Percentiles rank a stretch among this genome's conserved stretches.
These are phyloP conservation scores for Pseudoperonospora humuli DNA, from an alignment of 352 stramenopile genomes.

Conservation along the genomic window DNA sequence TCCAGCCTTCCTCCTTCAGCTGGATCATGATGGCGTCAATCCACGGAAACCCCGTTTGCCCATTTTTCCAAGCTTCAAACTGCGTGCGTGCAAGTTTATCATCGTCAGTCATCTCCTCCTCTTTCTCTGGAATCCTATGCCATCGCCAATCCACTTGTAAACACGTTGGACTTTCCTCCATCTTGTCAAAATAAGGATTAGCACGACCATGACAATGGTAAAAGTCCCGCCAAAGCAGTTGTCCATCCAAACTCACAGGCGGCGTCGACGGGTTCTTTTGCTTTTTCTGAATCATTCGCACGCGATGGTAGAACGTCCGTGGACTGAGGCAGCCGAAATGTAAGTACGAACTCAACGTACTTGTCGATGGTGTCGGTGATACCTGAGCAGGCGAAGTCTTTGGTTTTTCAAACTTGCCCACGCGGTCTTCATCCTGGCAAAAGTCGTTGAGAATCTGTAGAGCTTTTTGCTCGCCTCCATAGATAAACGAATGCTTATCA, in stretches of 20 bases:
- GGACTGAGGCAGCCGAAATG: conserved; percentile 90
- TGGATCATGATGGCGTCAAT: conserved; percentile 98
- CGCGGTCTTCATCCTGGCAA: conserved; percentile 73
- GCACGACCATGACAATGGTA: conserved; percentile 81
- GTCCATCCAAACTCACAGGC: conserved; percentile 89
- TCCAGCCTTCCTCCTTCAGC: conserved; percentile 85
- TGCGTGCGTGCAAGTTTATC: conserved; percentile 76
- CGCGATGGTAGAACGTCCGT: conserved; percentile 86
- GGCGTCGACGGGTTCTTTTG: conserved; percentile 73
- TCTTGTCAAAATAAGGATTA: conserved; percentile 90
- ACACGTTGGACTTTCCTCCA: conserved; percentile 91
- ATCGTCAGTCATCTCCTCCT: conserved; percentile 63
- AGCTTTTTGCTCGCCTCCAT: conserved; percentile 61
- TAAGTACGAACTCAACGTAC: conserved; percentile 92
- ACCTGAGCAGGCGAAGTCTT: conserved; percentile 92
- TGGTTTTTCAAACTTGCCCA: conserved; percentile 95
- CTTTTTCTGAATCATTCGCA: conserved; percentile 71
- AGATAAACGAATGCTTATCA: conserved; percentile 61
- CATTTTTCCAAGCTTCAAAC: conserved; percentile 92
- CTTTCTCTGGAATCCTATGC: conserved; percentile 76
- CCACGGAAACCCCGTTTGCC: conserved; percentile 94
- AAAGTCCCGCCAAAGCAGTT: conserved; percentile 95
- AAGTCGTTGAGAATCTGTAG: conserved; percentile 60
- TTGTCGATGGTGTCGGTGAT: conserved; percentile 88
- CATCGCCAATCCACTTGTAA: conserved; percentile 78